A percentile compares a stretch with the other conserved stretches of the same genome.
Evolutionary conservation across 352 stramenopile genomes (phyloP).

Genomic region (Pythium pectinolyticum): DNA sequence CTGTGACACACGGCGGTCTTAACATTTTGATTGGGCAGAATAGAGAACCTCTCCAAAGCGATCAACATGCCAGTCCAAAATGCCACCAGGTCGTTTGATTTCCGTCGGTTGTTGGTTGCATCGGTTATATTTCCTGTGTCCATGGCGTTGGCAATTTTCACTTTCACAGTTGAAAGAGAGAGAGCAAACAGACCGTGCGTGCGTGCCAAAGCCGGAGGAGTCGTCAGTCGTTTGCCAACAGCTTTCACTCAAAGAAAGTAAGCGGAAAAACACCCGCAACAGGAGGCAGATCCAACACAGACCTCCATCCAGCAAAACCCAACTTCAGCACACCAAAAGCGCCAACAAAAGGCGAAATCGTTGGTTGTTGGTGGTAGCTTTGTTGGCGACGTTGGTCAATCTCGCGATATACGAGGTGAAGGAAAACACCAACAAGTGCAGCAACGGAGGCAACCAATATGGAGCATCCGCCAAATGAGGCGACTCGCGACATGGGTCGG

Average conservation of each 20-base stretch:
- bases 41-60: slow-evolving; percentile 9
- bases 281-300: not conserved
- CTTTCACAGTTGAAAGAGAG: not conserved
- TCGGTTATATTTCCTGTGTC: slow-evolving; percentile 6
- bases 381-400: slow-evolving; percentile 4
- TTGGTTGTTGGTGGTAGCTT: slow-evolving; percentile 3
- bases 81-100: slow-evolving; percentile 15
- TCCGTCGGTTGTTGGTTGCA: slow-evolving; percentile 4
- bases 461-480: not conserved
- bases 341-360: not conserved
- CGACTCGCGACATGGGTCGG: slow-evolving; percentile 23
- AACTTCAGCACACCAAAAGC: not conserved
- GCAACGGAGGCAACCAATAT: too few species aligned
- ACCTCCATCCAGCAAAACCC: slow-evolving; percentile 4
- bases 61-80: not conserved
- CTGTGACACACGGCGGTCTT: slow-evolving; percentile 12
- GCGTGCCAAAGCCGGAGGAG: slow-evolving; percentile 13
- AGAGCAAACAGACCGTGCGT: slow-evolving; percentile 17
- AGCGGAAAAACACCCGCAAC: slow-evolving; percentile 1
- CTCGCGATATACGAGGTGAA: not conserved
- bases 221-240: slow-evolving; percentile 4
- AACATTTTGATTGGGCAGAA: slow-evolving; percentile 14
- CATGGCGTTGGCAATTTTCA: slow-evolving; percentile 4
- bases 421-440: slow-evolving; percentile 1
- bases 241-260: slow-evolving; percentile 7